Evolutionary conservation across 352 stramenopile species (phyloP), one percentile per base, ranked within the genome.

Genomic region (Phytophthora brassicae): DNA sequence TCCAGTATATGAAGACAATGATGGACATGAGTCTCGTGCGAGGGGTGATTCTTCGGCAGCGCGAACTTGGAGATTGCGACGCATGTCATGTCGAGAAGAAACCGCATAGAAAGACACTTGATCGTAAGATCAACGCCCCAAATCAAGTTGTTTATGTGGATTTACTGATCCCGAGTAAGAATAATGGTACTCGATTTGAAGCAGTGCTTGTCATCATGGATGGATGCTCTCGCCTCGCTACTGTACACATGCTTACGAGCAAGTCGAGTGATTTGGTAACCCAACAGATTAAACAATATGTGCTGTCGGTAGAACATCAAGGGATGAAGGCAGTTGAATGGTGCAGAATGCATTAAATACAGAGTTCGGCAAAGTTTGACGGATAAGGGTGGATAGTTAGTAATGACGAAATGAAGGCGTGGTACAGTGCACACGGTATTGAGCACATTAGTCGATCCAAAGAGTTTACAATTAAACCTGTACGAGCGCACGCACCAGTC

Each of bases 1-100:
- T 22, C 5, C 43, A 50, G 23, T 50, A 50, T 20, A 6, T 50
- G 43, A 50, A 50, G 43, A 35, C 26, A 4, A 50, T 38, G 43
- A 23, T 31, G 1, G 43, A 38, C 43, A 28, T 19, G 23, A 23
- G 22, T 0, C 23, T 50, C 9, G 43, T 50, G 20, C 14, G 22
- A 3, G 43, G 43, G 1, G 36, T 50, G 43, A 38, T 31, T 12
- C 7, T 50, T 1, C 11, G 11, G 12, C 23, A 36, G 17, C 19
- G 43, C 1, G 23, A 36, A 23, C 14, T 38, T 38, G 23, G 1
- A 14, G 23, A 6, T 6, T 50, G 43, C 6, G 43, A 50, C 7
- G 43, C 43, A 6, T 50, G 43, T 36, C 43, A 50, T 14, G 36
- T 50, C n/a, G 43, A 31, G 26, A 31, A 31, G 43, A n/a, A 28